Evolutionary conservation across 495 filamentous ascomycete genomes (phyloP), one percentile per base, ranked within the genome.

Genomic region (Daldinia childiae): DNA sequence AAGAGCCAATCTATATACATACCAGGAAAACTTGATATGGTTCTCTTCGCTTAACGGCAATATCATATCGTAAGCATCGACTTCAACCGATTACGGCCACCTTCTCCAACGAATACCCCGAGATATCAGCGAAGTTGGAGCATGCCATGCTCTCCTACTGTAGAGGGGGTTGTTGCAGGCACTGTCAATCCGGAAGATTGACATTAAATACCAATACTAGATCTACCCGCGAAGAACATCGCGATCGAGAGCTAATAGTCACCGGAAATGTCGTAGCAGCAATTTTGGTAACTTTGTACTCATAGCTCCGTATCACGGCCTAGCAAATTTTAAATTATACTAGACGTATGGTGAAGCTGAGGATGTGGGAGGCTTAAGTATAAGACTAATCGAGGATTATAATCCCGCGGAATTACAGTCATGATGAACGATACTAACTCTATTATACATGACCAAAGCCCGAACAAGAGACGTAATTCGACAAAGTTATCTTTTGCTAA

Each of bases 381-480:
- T 24, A 69, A 62, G 30, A 63, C 50, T 68, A 73, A 32, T 50
- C 58, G 39, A 54, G 26, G 51, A 21, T 27, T 63, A 64, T 60
- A 64, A 69, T 63, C 71, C 71, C 71, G 71, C 65, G 71, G 71
- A 66, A 58, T 54, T 69, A 27, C 63, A 69, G 26, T 41, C 24
- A 59, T 43, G 17, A 50, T 26, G 30, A 36, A 21, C 61, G 38
- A 61, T 39, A 68, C 8, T 8, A 14, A 57, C 30, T 24, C 29
- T 48, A 73, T 62, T 66, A 45, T 65, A 51, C 65, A 68, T 38
- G 17, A 50, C 17, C 71, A 69, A 73, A 69, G 29, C 57, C 71
- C 71, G 65, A 73, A 3, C 21, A 58, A 57, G 51, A 66, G 4
- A 65, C 58, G 19, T 73, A 58, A 73, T 73, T 69, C 61, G 70